These are phyloP conservation scores for Hymenoscyphus linearis DNA, from an alignment of 2,329 filamentous ascomycete genomes.

Conservation along the genomic window DNA sequence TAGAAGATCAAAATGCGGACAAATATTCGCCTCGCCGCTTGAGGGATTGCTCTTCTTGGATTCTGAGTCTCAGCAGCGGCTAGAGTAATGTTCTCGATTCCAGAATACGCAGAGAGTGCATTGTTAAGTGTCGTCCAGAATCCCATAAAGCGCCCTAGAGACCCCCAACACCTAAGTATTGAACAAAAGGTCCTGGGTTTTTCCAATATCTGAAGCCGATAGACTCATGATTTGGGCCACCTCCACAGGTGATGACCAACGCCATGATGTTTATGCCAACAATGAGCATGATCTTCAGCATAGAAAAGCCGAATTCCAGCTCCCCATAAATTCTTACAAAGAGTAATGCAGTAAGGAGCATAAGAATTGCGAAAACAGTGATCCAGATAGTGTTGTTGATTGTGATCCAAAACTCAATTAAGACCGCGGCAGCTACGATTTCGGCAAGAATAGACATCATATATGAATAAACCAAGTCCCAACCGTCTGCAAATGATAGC, in stretches of 20 bases:
- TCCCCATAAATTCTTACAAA: conserved; percentile 44
- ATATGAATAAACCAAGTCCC: conserved; percentile 30
- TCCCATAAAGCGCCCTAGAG: conserved; percentile 55
- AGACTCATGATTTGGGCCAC: conserved; percentile 50
- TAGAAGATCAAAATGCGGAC: conserved; percentile 52
- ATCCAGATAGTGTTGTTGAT: conserved; percentile 43
- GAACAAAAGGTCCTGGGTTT: conserved; percentile 61
- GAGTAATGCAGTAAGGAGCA: conserved; percentile 33
- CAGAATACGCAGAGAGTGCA: conserved; percentile 43
- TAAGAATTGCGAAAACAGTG: conserved; percentile 34
- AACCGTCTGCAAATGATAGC: conserved; percentile 32
- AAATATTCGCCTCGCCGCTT: conserved; percentile 46
- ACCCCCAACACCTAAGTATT: conserved; percentile 60
- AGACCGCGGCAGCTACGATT: conserved; percentile 56
- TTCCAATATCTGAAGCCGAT: conserved; percentile 68
- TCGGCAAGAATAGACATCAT: conserved; percentile 39
- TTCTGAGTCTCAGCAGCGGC: conserved; percentile 51
- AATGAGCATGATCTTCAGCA: conserved; percentile 57
- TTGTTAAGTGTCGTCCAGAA: conserved; percentile 40
- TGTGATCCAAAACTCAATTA: conserved; percentile 59
- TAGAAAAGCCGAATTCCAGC: conserved; percentile 49
- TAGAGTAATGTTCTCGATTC: conserved; percentile 48
- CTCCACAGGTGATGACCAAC: conserved; percentile 58
- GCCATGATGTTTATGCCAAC: conserved; percentile 57
- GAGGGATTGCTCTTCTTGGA: conserved; percentile 49